Base-by-base conservation (phyloP, 805 yeast species). In the Spathaspora girioi region DNA sequence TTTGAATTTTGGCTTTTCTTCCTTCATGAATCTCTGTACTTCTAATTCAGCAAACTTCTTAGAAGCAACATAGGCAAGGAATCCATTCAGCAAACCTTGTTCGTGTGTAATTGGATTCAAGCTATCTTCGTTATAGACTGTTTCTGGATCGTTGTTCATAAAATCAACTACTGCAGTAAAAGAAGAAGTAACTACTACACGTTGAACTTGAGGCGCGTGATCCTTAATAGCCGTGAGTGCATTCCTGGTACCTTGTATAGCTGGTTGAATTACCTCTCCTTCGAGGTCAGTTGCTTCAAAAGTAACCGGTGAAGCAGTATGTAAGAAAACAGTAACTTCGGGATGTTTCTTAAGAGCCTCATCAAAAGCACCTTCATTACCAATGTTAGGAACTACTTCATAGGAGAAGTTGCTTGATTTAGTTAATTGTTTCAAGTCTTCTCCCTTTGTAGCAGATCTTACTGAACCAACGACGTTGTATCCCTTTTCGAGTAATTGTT, bases 381-480 rank as follows among this genome's bases (percentile, higher is more conserved):
- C 6, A 23, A 23, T 71, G 53, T 80, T 85, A 3, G 65, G 57
- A 17, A 81, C 79, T n/a, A 81, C 54, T 27, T 44, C 64, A 53
- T 65, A 68, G 1, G 47, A 40, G 23, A 59, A 64, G 12, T 48
- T 27, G 19, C n/a, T 31, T 9, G 52, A 57, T 20, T 46, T 49
- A 40, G 55, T 50, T 27, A 55, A 48, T 32, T 50, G 50, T 18
- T 27, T 38, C 38, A 63, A 52, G 8, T 66, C 73, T n/a, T 72
- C 77, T 15, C 76, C 79, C 55, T 79, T 79, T 3, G 59, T 68
- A 38, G 62, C 59, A n/a, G 78, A 66, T 59, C 86, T 69, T 1
- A 75, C 83, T 6, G 26, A 23, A 23, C 26, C 26, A 23, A 23
- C 26, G 26, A 23, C 26, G 26, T 23, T 23, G 26, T 23, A 23